These are phyloP conservation scores for Cyclotella kingstonii DNA, from an alignment of 108 stramenopile species.

Conservation along the genomic window DNA sequence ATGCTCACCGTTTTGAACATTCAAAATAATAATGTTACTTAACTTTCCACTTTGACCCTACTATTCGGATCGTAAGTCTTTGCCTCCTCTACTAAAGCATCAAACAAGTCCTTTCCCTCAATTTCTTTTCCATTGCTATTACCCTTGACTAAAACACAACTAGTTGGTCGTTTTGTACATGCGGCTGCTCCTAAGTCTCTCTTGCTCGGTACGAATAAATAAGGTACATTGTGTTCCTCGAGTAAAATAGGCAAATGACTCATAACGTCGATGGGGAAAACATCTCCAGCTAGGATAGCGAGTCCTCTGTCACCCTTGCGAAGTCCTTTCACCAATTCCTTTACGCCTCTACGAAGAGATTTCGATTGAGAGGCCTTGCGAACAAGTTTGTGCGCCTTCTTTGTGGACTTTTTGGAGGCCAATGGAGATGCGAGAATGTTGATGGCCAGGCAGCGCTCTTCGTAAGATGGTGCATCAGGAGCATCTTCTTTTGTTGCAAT, in stretches of 20 bases:
- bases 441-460: conserved; percentile 88
- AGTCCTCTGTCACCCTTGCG: conserved; percentile 95
- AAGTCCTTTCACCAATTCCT: conserved; percentile 97
- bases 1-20: too few relatives aligned
- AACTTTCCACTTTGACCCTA: not conserved
- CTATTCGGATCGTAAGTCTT: conserved; percentile 71
- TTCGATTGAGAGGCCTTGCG: conserved; percentile 90
- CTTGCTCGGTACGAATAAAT: conserved; percentile 97
- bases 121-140: conserved; percentile 72
- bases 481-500: conserved; percentile 5
- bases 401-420: conserved; percentile 94
- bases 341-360: conserved; percentile 91
- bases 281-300: conserved; percentile 96
- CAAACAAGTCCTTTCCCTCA: conserved; percentile 86
- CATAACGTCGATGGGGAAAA: conserved; percentile 97
- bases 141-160: conserved; percentile 85
- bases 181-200: conserved; percentile 96
- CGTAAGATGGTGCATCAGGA: conserved; percentile 64
- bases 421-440: conserved; percentile 92
- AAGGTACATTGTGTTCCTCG: conserved; percentile 94
- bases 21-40: conserved; percentile 1
- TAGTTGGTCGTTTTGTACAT: conserved; percentile 96
- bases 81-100: conserved; percentile 80
- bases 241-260: conserved; percentile 91
- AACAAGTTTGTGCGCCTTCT: conserved; percentile 95